A percentile compares a stretch with the other conserved stretches of the same genome.
Evolutionary conservation across 768 basidiomycete genomes (phyloP).

Genomic region (Stropharia rugosoannulata): DNA sequence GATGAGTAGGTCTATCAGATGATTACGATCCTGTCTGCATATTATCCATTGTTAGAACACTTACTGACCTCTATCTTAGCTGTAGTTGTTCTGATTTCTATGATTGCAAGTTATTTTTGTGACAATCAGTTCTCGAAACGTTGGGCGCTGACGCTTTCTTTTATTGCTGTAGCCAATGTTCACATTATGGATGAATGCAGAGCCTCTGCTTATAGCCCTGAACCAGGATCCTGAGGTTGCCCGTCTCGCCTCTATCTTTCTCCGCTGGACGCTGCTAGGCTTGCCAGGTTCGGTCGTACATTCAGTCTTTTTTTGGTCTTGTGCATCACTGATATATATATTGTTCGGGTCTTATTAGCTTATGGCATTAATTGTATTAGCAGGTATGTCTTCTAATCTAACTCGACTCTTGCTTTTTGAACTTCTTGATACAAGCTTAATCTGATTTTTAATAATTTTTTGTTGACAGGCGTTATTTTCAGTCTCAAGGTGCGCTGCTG

Average conservation of each 20-base stretch:
- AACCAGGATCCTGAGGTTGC: slow-evolving; percentile 87
- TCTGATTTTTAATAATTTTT: background rate
- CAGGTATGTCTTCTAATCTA: background rate
- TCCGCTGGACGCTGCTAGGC: slow-evolving; percentile 73
- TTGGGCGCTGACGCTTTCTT: background rate
- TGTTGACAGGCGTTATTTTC: slow-evolving; percentile 37
- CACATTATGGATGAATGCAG: slow-evolving; percentile 81
- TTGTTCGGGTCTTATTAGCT: no score
- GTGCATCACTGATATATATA: no score
- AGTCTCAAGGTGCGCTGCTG: slow-evolving; percentile 56
- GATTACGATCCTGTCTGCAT: background rate
- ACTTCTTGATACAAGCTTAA: background rate
- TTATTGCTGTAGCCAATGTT: slow-evolving; percentile 45
- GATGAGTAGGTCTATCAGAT: slow-evolving; percentile 52
- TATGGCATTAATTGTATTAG: no score
- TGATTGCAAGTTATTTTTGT: no score
- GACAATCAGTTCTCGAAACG: no score
- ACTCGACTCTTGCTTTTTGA: no score
- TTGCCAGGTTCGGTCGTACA: slow-evolving; percentile 53
- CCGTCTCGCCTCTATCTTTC: slow-evolving; percentile 68
- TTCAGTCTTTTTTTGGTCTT: no score
- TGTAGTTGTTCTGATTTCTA: background rate
- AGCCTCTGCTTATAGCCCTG: slow-evolving; percentile 70
- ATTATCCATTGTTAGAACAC: background rate
- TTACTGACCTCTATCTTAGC: background rate